Evolutionary conservation across 2,329 filamentous ascomycete genomes (phyloP).

Genomic region (Trichoderma gracile): DNA sequence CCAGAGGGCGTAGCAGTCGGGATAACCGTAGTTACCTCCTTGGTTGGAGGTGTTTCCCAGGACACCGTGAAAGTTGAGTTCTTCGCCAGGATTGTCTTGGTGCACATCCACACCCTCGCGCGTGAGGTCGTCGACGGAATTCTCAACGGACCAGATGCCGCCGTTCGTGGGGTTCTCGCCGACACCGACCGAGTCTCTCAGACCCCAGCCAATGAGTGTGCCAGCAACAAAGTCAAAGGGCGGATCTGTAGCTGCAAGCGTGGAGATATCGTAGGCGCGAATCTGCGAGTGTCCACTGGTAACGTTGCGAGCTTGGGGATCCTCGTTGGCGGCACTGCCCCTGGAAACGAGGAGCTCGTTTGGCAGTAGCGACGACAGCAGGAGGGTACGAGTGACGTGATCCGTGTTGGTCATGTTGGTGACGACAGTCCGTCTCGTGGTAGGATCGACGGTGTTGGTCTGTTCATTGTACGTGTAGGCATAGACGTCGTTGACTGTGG

Average conservation of each 20-base stretch:
- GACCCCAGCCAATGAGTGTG: conserved; percentile 62
- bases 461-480: conserved; percentile 65
- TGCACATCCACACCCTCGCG: conserved; percentile 63
- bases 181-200: conserved; percentile 71
- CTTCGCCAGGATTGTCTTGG: conserved; percentile 69
- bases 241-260: conserved; percentile 32
- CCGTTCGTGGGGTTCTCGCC: conserved; percentile 60
- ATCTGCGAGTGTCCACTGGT: conserved; percentile 65
- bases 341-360: conserved; percentile 64
- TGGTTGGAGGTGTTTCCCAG: conserved; percentile 41
- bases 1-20: conserved; percentile 69
- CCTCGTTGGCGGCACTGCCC: conserved; percentile 65
- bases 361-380: conserved; percentile 57
- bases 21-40: conserved; percentile 68
- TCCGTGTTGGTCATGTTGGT: conserved; percentile 62
- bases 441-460: conserved; percentile 44
- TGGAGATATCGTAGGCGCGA: conserved; percentile 54
- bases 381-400: conserved; percentile 66
- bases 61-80: conserved; percentile 70
- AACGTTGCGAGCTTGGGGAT: conserved; percentile 52
- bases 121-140: conserved; percentile 65
- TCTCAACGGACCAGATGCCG: conserved; percentile 65
- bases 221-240: conserved; percentile 52
- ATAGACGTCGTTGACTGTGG: conserved; percentile 59
- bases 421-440: conserved; percentile 54